phyloP scores from a whole-genome alignment of 2,329 filamentous ascomycete genomes.

The Colletotrichum caudatum region DNA sequence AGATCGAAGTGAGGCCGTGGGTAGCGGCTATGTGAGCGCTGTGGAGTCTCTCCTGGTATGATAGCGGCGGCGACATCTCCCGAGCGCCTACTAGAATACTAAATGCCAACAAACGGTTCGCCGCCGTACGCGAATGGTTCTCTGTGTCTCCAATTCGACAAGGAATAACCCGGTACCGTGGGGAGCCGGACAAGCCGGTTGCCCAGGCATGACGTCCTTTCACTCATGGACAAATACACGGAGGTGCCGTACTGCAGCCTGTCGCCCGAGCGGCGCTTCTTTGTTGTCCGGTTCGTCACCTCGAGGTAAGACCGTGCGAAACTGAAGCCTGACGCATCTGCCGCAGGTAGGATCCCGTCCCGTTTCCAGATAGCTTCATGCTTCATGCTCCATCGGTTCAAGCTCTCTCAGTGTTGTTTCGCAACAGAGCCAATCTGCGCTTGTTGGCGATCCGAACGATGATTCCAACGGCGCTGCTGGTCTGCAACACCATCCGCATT shows the following conservation, averaged over 20 bases:
- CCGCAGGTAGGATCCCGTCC: not conserved
- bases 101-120: slow-evolving; percentile 6
- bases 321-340: slow-evolving; percentile 5
- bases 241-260: slow-evolving; percentile 27
- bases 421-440: not conserved
- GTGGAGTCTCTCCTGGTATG: not conserved
- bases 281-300: slow-evolving; percentile 15
- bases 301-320: slow-evolving; percentile 17
- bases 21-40: not conserved
- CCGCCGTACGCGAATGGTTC: slow-evolving; percentile 3
- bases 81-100: not conserved
- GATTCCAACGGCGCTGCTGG: not conserved
- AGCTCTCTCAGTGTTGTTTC: not conserved
- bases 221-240: slow-evolving; percentile 21
- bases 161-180: slow-evolving; percentile 13
- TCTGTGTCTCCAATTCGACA: not conserved
- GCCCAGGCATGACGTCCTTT: slow-evolving; percentile 24
- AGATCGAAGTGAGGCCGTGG: not conserved
- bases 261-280: slow-evolving; percentile 17
- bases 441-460: not conserved
- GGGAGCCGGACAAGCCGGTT: slow-evolving; percentile 31
- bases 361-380: slow-evolving; percentile 3
- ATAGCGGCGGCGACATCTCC: not conserved
- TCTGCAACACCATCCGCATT: not conserved
- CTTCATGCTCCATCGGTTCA: slow-evolving; percentile 3